Evolutionary conservation across 495 filamentous ascomycete species (phyloP).

Genomic region (Neurospora sp.): DNA sequence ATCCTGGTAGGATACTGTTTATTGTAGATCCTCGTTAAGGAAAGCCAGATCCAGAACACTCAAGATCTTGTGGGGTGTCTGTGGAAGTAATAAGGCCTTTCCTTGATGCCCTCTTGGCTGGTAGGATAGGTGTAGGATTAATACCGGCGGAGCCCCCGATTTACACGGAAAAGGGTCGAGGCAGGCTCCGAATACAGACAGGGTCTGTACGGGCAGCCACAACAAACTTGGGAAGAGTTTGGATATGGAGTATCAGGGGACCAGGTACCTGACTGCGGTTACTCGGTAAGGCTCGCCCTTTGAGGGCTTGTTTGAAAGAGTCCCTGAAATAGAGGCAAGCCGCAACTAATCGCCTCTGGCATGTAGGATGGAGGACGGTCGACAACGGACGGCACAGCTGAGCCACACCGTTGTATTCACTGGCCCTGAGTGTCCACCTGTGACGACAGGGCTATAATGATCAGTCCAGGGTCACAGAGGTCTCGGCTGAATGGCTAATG

Average conservation of each 20-base stretch:
- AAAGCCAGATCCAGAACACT: neutral
- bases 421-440: constrained; percentile 8
- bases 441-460: constrained; percentile 31
- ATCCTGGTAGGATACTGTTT: neutral
- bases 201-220: constrained; percentile 31
- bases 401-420: constrained; percentile 34
- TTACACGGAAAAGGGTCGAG: constrained; percentile 39
- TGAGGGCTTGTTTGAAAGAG: constrained; percentile 25
- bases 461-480: constrained; percentile 29
- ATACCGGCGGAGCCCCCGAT: constrained; percentile 38
- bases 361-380: constrained; percentile 23
- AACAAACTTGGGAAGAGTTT: constrained; percentile 12
- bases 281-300: constrained; percentile 18
- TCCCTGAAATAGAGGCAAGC: constrained; percentile 31
- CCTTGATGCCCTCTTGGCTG: constrained; percentile 33
- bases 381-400: constrained; percentile 32
- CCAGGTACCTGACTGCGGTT: constrained; percentile 29
- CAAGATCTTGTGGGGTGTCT: constrained; percentile 26
- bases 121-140: constrained; percentile 40
- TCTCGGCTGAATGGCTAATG: constrained; percentile 48
- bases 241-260: constrained; percentile 15
- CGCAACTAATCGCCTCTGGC: constrained; percentile 30
- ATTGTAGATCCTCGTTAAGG: neutral
- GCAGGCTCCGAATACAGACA: constrained; percentile 37
- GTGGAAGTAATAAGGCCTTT: constrained; percentile 34